Base-by-base conservation (phyloP, 1,284 basidiomycete species). In the Puccinia horiana region DNA sequence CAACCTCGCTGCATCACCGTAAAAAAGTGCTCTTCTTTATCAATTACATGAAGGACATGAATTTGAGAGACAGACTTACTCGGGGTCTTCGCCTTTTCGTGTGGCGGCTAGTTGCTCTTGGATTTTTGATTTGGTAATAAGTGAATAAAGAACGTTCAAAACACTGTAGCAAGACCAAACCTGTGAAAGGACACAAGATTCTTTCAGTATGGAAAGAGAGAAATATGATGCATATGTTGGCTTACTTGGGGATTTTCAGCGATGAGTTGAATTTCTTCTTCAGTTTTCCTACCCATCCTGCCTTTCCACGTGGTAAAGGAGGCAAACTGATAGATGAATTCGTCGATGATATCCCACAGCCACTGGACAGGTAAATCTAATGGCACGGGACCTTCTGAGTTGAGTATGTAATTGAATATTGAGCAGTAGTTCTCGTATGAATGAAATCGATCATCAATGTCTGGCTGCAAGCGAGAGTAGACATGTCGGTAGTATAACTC, bases 401-500 rank as follows among this genome's bases (percentile, higher is more conserved):
- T 93, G 83, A 94, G 89, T 88, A 99, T 91, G 87, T 96, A 96
- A 89, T 98, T 98, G 91, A 98, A 93, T 84, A 99, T 90, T 87
- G 97, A 94, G 90, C 96, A 98, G 88, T 95, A 97, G 89, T 98
- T 97, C 88, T 98, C 96, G 88, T 98, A 99, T 1, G 95, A 96
- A 88, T 97, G 94, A 90, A 98, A 96, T 80, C 96, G 93, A 88
- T 98, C 96, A 87, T 98, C 96, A 84, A 98, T 92, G 87, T 97
- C 94, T 81, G 96, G 96, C 86, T 93, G 92, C 72, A 98, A 90
- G 70, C 95, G 93, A 12, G 96, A 97, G 89, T 98, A 98, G 76
- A 98, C 94, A 87, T 98, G 95, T 72, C 89, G 91, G 87, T 93
- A 95, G 88, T 95, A 95, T 20, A 97, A 91, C 87, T 98, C 96